Evolutionary conservation across 352 stramenopile genomes (phyloP), one percentile per base, ranked within the genome.

Genomic region (Aphanomyces stellatus): DNA sequence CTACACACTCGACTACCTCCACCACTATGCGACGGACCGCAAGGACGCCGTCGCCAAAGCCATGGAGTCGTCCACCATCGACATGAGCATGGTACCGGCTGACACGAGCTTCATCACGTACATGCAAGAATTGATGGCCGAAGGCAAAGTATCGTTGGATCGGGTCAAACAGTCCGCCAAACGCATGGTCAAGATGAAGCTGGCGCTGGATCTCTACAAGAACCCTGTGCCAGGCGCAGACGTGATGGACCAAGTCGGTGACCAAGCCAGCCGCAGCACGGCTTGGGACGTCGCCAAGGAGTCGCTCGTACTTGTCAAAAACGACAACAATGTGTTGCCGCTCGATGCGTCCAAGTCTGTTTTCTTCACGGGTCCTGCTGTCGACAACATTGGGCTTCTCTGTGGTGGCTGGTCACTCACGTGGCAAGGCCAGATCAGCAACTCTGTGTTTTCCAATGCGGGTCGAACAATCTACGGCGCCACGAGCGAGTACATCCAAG

Each of bases 71-170:
- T 87, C 88, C 0, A 79, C 84, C 59, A 95, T 98, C 43, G 93
- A 98, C 74, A 98, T 96, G 73, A 88, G 87, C 28, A 85, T 98
- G 72, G 82, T 96, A 66, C 82, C 85, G 46, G 88, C 87, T 75
- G 86, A 78, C 56, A 76, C 82, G 28, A 72, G 82, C 48, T 73
- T 75, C 40, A 85, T 90, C 53, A 77, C 89, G 46, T 65, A 90
- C 30, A 74, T 65, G 22, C 82, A 81, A 24, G 46, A 62, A 2
- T 72, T 79, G 24, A 66, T 87, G 4, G 5, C 82, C 33, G 25
- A 25, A 2, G 51, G 51, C 27, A 41, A 40, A 33, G 15, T 60
- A 5, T 13, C 27, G 4, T 10, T 33, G 6, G 53, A 70, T n/a
- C 78, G 85, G 24, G 70, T 95, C 40, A 76, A 83, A 33, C 65